Evolutionary conservation across 192 early-diverging fungal species (phyloP).

Genomic region (Dissophora ornata): DNA sequence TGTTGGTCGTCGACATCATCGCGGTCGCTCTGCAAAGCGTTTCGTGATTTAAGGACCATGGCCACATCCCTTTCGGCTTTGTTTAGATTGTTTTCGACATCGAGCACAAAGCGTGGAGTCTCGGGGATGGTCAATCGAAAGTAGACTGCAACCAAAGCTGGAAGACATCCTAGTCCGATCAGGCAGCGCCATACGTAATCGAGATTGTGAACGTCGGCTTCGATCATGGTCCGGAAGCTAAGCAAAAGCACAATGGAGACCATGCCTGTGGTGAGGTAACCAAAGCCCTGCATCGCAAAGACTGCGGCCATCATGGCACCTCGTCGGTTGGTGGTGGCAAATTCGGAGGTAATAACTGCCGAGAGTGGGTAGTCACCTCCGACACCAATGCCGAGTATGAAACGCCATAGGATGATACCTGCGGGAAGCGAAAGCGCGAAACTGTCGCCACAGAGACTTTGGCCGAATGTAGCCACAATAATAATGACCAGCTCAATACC

Average conservation of each 20-base stretch:
- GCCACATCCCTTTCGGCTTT: constrained; percentile 46
- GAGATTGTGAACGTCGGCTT: constrained; percentile 65
- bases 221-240: constrained; percentile 70
- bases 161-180: constrained; percentile 81
- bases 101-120: constrained; percentile 81
- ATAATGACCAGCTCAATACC: constrained; percentile 92
- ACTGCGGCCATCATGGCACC: constrained; percentile 86
- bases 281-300: constrained; percentile 91
- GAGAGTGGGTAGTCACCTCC: constrained; percentile 81
- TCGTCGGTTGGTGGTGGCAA: constrained; percentile 77
- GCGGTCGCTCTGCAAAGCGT: constrained; percentile 25
- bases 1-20: constrained; percentile 16
- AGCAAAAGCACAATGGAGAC: constrained; percentile 74
- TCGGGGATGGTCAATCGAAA: constrained; percentile 90
- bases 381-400: constrained; percentile 92
- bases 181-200: constrained; percentile 91
- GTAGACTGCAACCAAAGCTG: constrained; percentile 85
- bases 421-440: constrained; percentile 70
- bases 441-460: constrained; percentile 77
- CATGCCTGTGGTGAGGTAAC: constrained; percentile 77
- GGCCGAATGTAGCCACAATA: constrained; percentile 87
- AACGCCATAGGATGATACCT: constrained; percentile 86
- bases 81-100: constrained; percentile 50
- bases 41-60: constrained; percentile 34
- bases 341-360: constrained; percentile 92